Conservation (phyloP, 1,284 basidiomycete genomes). For the Boletus albobrunnescens region DNA sequence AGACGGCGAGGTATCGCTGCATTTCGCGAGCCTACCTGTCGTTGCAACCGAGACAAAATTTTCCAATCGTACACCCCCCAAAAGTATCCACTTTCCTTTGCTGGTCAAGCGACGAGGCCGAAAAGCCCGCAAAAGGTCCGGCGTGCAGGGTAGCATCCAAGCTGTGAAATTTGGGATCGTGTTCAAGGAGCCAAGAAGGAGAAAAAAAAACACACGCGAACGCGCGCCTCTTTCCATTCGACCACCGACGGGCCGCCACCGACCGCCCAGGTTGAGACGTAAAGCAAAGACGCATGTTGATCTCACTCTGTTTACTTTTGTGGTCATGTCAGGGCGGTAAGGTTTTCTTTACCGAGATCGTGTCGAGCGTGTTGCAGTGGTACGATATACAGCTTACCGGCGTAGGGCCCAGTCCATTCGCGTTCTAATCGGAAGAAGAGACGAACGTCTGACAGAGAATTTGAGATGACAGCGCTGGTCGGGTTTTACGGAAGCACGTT, state of each 20-base stretch:
- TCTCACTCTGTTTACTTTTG: neutral
- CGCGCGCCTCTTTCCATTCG: slow-evolving; percentile 17
- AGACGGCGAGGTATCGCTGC: neutral
- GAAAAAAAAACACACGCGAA: slow-evolving; percentile 2
- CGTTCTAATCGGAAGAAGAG: slow-evolving; percentile 8
- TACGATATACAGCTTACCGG: too few relatives aligned
- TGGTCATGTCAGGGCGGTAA: neutral
- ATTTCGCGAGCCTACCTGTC: slow-evolving; percentile 12
- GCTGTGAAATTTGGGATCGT: neutral
- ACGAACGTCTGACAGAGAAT: neutral
- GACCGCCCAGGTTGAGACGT: slow-evolving; percentile 14
- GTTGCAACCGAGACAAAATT: slow-evolving; percentile 8
- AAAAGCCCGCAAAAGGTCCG: neutral
- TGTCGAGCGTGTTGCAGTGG: too few relatives aligned
- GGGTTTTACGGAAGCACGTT: slow-evolving; percentile 24
- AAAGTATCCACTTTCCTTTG: slow-evolving; percentile 17
- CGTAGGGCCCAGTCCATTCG: neutral
- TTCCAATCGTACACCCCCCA: slow-evolving; percentile 1
- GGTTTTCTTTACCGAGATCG: too few relatives aligned
- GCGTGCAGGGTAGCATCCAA: neutral
- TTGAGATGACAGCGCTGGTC: neutral
- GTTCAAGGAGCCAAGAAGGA: too few relatives aligned
- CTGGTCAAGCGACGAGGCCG: slow-evolving; percentile 7
- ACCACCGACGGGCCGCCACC: slow-evolving; percentile 6
- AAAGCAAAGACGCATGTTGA: slow-evolving; percentile 24